Evolutionary conservation across 2,329 filamentous ascomycete species (phyloP).

Genomic region (Apiospora kogelbergensis): DNA sequence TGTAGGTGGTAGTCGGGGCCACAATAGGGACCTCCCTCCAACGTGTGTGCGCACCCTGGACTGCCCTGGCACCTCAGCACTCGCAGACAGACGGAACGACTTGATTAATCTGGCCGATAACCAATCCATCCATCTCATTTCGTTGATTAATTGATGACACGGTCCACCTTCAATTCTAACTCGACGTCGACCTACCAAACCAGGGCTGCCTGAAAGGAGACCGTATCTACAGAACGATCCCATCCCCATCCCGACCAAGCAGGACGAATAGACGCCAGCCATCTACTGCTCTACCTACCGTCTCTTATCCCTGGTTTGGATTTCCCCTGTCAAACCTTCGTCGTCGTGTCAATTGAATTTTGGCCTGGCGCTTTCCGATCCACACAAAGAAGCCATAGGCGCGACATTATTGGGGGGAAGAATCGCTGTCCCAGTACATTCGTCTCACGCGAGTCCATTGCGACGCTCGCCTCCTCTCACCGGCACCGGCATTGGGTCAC

Average conservation of each 20-base stretch:
- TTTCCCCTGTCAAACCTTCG: not conserved
- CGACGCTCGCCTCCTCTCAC: constrained; percentile 1
- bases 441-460: constrained; percentile 7
- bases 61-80: not conserved
- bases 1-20: not conserved
- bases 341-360: constrained; percentile 7
- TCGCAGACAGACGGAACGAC: not conserved
- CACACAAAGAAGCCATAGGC: constrained; percentile 2
- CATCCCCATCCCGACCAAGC: not conserved
- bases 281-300: not conserved
- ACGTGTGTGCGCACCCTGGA: not conserved
- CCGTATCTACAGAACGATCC: not conserved
- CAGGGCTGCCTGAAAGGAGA: constrained; percentile 7
- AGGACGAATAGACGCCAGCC: not conserved
- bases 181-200: constrained; percentile 4
- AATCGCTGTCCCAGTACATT: not conserved
- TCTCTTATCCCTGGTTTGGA: constrained; percentile 5
- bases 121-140: constrained; percentile 4
- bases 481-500: constrained; percentile 4
- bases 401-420: constrained; percentile 1
- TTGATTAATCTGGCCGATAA: not conserved
- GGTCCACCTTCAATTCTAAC: constrained; percentile 7
- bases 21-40: no score
- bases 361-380: not conserved
- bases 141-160: constrained; percentile 8